A percentile compares a stretch with the other conserved stretches of the same genome.
These are phyloP conservation scores for Barnettozyma pratensis DNA, from an alignment of 805 yeast genomes.

Conservation along the genomic window DNA sequence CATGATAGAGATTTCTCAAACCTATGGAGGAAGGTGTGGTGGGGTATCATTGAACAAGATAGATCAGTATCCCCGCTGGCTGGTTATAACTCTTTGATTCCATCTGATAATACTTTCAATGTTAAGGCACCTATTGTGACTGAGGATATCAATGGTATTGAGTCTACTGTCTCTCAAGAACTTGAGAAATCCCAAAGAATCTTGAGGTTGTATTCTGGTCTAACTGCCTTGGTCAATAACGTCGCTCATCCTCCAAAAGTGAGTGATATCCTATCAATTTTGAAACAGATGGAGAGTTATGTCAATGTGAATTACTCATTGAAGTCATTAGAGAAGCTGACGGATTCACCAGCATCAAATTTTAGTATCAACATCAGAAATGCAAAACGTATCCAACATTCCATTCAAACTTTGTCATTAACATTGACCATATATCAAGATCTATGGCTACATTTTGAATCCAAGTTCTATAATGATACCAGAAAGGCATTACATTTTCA, in stretches of 20 bases:
- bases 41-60: conserved; percentile 22
- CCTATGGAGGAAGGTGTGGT: conserved; percentile 23
- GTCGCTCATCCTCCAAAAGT: conserved; percentile 14
- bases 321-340: conserved; percentile 2
- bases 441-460: conserved; percentile 19
- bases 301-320: conserved; percentile 15
- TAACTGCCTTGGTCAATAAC: conserved; percentile 20
- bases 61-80: conserved; percentile 17
- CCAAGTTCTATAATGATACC: conserved; percentile 9
- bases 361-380: conserved; percentile 13
- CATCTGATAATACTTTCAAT: conserved; percentile 14
- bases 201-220: conserved; percentile 11
- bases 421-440: conserved; percentile 18
- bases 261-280: conserved; percentile 10
- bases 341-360: not conserved
- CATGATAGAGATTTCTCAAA: conserved; percentile 16
- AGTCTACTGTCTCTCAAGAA: conserved; percentile 13
- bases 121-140: conserved; percentile 12
- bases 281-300: conserved; percentile 15
- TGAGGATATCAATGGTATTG: conserved; percentile 5
- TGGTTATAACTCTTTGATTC: conserved; percentile 20
- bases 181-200: conserved; percentile 16
- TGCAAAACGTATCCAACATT: conserved; percentile 10
- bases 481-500: conserved; percentile 12
- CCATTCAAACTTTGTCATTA: conserved; percentile 16